Conservation (phyloP, 2,329 filamentous ascomycete genomes). For the Penicillium thymicola region DNA sequence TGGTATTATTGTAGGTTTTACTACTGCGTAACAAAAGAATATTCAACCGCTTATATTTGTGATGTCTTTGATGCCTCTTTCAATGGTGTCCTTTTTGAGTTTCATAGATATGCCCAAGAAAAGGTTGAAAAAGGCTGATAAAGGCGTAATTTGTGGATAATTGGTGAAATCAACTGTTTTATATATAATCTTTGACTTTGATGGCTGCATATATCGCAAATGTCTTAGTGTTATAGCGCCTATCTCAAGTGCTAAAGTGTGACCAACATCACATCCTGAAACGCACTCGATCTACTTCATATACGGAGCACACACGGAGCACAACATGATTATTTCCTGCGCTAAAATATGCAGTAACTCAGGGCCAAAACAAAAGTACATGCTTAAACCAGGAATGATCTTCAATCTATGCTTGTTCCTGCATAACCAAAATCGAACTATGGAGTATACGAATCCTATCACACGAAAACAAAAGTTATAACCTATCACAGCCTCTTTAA, state of each 20-base stretch:
- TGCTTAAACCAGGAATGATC: background rate
- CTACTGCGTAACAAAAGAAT: too few relatives aligned
- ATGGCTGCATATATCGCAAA: too few relatives aligned
- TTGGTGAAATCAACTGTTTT: too few relatives aligned
- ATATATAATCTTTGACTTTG: too few relatives aligned
- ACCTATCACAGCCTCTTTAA: background rate
- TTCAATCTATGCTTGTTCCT: background rate
- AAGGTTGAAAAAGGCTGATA: too few relatives aligned
- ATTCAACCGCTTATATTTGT: too few relatives aligned
- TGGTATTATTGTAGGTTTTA: too few relatives aligned
- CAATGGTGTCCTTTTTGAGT: too few relatives aligned
- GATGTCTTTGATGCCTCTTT: too few relatives aligned
- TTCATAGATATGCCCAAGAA: too few relatives aligned
- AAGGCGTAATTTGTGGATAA: too few relatives aligned
- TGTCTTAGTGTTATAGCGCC: too few relatives aligned
- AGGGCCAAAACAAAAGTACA: background rate
- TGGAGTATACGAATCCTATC: background rate
- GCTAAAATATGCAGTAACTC: background rate
- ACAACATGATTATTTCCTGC: background rate
- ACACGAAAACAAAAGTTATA: background rate
- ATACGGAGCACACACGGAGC: background rate
- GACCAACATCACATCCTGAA: background rate
- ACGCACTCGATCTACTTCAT: background rate
- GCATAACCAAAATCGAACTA: background rate
- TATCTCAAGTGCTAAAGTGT: background rate